Conservation (phyloP, 164 flowering plant species). For the Stephania cephalantha region DNA sequence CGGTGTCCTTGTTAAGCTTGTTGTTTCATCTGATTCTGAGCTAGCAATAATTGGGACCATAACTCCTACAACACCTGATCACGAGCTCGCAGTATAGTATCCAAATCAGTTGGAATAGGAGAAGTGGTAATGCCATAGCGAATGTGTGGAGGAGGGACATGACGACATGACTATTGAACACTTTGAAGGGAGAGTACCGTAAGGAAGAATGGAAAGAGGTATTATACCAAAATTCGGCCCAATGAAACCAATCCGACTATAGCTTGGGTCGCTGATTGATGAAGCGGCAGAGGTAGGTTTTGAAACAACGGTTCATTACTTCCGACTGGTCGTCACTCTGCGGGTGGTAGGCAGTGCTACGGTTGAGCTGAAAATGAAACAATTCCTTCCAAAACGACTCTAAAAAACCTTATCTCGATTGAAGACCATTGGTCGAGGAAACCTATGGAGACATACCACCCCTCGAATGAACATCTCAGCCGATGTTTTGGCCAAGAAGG, state of each 20-base stretch:
- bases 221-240: slow-evolving; percentile 6
- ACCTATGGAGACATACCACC: background rate
- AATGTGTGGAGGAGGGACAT: background rate
- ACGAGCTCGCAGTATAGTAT: background rate
- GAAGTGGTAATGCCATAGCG: background rate
- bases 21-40: background rate
- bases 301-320: background rate
- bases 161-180: background rate
- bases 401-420: too few relatives aligned
- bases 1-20: too few relatives aligned
- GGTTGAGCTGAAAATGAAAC: background rate
- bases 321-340: background rate
- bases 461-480: background rate
- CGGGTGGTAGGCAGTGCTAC: background rate
- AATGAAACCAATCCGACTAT: background rate
- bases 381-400: too few relatives aligned
- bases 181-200: background rate
- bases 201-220: background rate
- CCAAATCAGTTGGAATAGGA: background rate
- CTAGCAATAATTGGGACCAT: background rate
- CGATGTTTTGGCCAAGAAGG: background rate
- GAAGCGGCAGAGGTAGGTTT: background rate
- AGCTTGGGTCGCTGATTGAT: background rate
- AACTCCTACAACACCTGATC: background rate
- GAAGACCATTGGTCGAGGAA: background rate